A percentile compares a stretch with the other conserved stretches of the same genome.
Conservation (phyloP, 371 early-diverging fungal species). For the Phascolomyces articulosus region DNA sequence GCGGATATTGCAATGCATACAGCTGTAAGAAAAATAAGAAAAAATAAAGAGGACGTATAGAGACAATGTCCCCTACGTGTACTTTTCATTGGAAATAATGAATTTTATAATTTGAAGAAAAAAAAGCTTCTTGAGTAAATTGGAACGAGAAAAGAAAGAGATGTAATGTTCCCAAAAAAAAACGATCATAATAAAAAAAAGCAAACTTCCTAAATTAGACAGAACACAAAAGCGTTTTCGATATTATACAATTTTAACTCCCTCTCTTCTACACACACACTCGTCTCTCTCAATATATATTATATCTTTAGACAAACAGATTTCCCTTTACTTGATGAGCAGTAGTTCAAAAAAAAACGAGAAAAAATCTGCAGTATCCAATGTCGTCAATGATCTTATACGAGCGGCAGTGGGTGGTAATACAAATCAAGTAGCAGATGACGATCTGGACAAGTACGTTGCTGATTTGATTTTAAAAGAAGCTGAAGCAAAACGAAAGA, state of each 20-base stretch:
- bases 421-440: constrained; percentile 51
- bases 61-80: constrained; percentile 26
- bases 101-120: too few species aligned
- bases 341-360: background rate
- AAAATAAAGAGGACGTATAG: constrained; percentile 42
- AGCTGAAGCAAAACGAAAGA: constrained; percentile 51
- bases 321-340: too few species aligned
- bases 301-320: too few species aligned
- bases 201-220: too few species aligned
- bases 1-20: constrained; percentile 64
- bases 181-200: too few species aligned
- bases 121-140: too few species aligned
- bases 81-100: constrained; percentile 14
- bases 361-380: constrained; percentile 31
- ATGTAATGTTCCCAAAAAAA: background rate
- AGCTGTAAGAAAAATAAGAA: constrained; percentile 40
- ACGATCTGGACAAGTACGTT: constrained; percentile 72
- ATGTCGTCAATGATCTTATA: constrained; percentile 53
- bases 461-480: constrained; percentile 70
- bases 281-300: too few species aligned
- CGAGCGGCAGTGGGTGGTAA: constrained; percentile 62
- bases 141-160: background rate
- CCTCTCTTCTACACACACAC: too few species aligned
- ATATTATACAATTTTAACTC: too few species aligned
- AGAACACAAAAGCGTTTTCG: too few species aligned